Percentiles rank a stretch among this genome's conserved stretches.
Evolutionary conservation across 345 rosid genomes (phyloP).

Genomic region (Aethionema arabicum): DNA sequence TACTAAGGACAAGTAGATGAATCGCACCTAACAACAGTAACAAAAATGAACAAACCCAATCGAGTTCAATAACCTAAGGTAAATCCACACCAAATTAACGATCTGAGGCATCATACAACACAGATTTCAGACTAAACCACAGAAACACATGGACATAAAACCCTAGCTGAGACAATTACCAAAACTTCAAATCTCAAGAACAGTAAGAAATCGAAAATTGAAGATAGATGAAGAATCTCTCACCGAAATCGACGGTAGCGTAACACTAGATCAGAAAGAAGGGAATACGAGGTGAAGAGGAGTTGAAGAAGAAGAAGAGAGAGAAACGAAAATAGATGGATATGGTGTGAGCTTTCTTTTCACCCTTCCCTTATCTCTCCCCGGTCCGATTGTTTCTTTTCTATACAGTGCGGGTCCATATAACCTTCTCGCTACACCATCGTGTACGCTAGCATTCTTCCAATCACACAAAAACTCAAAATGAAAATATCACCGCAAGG

Average conservation of each 20-base stretch:
- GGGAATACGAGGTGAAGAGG: neutral
- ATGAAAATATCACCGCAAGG: constrained; percentile 15
- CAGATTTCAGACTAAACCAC: neutral
- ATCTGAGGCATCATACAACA: neutral
- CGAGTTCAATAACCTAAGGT: neutral
- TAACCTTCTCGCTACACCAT: constrained; percentile 24
- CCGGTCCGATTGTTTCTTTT: constrained; percentile 23
- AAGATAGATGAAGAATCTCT: constrained; percentile 1
- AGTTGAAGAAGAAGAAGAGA: constrained; percentile 11
- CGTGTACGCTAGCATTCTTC: constrained; percentile 31
- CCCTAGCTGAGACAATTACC: constrained; percentile 26
- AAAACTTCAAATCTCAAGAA: constrained; percentile 24
- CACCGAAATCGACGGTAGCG: constrained; percentile 31
- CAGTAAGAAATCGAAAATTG: neutral
- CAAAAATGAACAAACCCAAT: constrained; percentile 24
- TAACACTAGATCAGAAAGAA: constrained; percentile 17
- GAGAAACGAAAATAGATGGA: constrained; percentile 30
- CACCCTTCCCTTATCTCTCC: constrained; percentile 37
- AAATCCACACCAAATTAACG: constrained; percentile 2
- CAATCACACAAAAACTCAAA: neutral
- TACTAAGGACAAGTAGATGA: neutral
- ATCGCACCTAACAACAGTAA: neutral
- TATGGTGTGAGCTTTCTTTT: constrained; percentile 18
- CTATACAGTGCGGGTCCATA: constrained; percentile 28
- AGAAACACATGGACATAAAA: constrained; percentile 17